These are phyloP conservation scores for Leishmania amazonensis DNA, from an alignment of 208 protist genomes.

Conservation along the genomic window DNA sequence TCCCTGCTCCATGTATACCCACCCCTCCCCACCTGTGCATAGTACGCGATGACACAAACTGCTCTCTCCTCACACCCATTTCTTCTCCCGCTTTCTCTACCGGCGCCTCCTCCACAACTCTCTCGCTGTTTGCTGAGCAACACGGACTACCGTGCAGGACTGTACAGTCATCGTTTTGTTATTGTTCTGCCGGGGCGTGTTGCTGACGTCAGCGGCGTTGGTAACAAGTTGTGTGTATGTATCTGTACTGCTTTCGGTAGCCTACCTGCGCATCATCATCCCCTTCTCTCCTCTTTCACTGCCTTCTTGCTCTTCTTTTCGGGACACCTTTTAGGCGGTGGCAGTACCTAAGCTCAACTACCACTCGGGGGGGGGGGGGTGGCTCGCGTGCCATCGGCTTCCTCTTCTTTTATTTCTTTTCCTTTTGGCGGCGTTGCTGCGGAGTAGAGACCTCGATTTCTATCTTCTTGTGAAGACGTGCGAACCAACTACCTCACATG, in stretches of 20 bases:
- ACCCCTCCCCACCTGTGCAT: background rate
- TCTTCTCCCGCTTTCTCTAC: background rate
- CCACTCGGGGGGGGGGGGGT: background rate
- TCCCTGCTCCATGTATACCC: background rate
- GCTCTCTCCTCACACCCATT: background rate
- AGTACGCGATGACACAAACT: background rate
- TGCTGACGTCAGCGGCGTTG: background rate
- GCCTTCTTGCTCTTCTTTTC: background rate
- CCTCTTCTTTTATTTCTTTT: too few species aligned
- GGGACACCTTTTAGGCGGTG: background rate
- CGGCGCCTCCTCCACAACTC: background rate
- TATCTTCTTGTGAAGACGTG: background rate
- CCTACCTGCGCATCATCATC: background rate
- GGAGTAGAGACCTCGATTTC: background rate
- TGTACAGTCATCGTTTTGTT: slow-evolving; percentile 17
- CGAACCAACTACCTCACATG: background rate
- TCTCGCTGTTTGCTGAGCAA: slow-evolving; percentile 1
- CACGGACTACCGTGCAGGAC: background rate
- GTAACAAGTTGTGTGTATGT: background rate
- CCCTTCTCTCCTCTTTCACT: background rate
- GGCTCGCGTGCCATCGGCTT: background rate
- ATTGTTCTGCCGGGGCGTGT: background rate
- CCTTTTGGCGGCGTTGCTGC: background rate
- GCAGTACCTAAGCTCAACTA: background rate
- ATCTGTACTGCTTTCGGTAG: background rate